Evolutionary conservation across 2,329 filamentous ascomycete species (phyloP), one percentile per base, ranked within the genome.

Genomic region (Fusarium armeniacum): DNA sequence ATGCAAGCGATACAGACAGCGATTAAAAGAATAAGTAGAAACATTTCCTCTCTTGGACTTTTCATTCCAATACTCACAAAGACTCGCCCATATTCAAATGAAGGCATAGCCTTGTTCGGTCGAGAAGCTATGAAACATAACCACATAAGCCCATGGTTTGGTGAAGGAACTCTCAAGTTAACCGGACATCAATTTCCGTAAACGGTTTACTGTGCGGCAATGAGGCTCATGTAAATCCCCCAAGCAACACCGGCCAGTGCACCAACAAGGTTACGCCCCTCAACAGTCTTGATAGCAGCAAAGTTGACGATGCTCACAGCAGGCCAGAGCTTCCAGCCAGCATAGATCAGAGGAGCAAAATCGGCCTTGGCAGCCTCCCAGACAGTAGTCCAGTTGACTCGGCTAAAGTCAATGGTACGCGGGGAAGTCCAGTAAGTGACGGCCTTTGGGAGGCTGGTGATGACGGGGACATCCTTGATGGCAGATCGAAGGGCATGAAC

Each of bases 151-250:
- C 16, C 18, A 5, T 18, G 20, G 16, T 49, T 30, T 10, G 18
- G 20, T 20, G 22, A 20, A 18, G 7, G 13, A 12, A 16, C 28
- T 53, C 51, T 35, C 32, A 9, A 26, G 20, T 50, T 13, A 22
- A 13, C 9, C 13, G 15, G 8, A 26, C 40, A 5, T n/a, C n/a
- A 28, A 20, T 28, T 32, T 16, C 28, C 7, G 11, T 11, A 26
- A 7, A 9, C 6, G 9, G 10, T 44, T 73, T 64, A 80, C 53
- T 70, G 67, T 13, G 78, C 76, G 20, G 84, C 85, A 68, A 88
- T 79, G 74, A 94, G 80, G 76, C 91, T 93, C 80, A 94, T 82
- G 77, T 92, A 94, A 43, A 94, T 83, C 0, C 90, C 90, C 92
- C 92, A 95, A 16, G 83, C 85, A 26, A 95, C 84, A 7, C 92